Evolutionary conservation across 2,329 filamentous ascomycete species (phyloP).

Genomic region (Colletotrichum agaves): DNA sequence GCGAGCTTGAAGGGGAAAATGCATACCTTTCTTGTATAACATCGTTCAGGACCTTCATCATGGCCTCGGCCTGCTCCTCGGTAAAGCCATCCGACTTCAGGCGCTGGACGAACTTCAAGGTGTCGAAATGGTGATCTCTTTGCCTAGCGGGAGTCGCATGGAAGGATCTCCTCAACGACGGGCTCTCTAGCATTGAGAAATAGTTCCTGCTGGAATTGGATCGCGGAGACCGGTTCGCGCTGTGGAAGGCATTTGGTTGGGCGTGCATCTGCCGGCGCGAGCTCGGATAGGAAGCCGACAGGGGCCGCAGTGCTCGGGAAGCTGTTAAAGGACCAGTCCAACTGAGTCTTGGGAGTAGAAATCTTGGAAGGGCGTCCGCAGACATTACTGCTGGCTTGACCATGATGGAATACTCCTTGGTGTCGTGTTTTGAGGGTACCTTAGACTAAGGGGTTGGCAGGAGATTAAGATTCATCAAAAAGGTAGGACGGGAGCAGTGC

Average conservation of each 20-base stretch:
- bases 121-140: slow-evolving; percentile 97
- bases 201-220: slow-evolving; percentile 27
- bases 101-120: slow-evolving; percentile 93
- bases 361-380: slow-evolving; percentile 59
- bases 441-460: neutral
- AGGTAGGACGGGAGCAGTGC: neutral
- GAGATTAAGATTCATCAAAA: neutral
- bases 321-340: slow-evolving; percentile 54
- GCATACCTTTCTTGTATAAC: slow-evolving; percentile 92
- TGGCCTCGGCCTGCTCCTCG: slow-evolving; percentile 93
- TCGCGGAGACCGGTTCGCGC: slow-evolving; percentile 36
- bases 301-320: slow-evolving; percentile 42
- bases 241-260: slow-evolving; percentile 42
- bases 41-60: slow-evolving; percentile 97
- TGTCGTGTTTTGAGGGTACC: slow-evolving; percentile 3
- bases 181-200: slow-evolving; percentile 43
- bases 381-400: slow-evolving; percentile 43
- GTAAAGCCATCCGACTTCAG: slow-evolving; percentile 93
- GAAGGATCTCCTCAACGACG: slow-evolving; percentile 63
- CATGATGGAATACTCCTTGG: slow-evolving; percentile 39
- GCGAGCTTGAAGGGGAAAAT: no score
- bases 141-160: slow-evolving; percentile 70
- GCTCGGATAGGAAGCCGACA: slow-evolving; percentile 41
- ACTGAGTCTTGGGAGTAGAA: slow-evolving; percentile 66
- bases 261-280: slow-evolving; percentile 36